Conservation (phyloP, 2,329 filamentous ascomycete genomes). For the Diplodia intermedia region DNA sequence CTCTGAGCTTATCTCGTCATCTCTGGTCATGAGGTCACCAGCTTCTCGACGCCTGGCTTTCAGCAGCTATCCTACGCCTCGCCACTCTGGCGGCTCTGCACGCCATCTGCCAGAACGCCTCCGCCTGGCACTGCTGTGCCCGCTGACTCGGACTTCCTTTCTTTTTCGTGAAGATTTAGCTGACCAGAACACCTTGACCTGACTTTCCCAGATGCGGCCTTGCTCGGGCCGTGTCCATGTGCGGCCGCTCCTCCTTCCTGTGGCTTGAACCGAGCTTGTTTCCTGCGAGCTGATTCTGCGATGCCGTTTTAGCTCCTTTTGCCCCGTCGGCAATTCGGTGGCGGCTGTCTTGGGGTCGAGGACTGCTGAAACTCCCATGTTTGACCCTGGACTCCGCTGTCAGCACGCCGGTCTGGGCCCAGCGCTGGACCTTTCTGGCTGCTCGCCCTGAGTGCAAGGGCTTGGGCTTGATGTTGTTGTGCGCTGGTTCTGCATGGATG, state of each 20-base stretch:
- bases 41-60: background rate
- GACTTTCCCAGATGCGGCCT: no score
- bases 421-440: background rate
- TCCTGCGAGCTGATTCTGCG: no score
- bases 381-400: constrained; percentile 5
- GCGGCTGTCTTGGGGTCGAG: constrained; percentile 2
- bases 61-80: background rate
- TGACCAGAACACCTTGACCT: background rate
- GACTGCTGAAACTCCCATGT: background rate
- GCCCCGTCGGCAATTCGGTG: background rate
- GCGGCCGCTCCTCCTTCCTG: background rate
- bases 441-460: background rate
- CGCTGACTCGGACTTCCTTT: background rate
- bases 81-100: constrained; percentile 1
- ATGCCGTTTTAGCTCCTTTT: background rate
- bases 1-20: constrained; percentile 26
- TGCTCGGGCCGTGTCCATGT: no score
- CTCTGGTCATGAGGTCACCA: constrained; percentile 12
- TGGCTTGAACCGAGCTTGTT: background rate
- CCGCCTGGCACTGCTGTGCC: background rate
- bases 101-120: constrained; percentile 5
- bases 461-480: constrained; percentile 4
- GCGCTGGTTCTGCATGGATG: background rate
- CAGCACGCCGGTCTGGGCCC: constrained; percentile 2
- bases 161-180: background rate